Percentiles rank a stretch among this genome's conserved stretches.
Evolutionary conservation across 1,284 basidiomycete species (phyloP).

Genomic region (Microbotryomycetes sp.): DNA sequence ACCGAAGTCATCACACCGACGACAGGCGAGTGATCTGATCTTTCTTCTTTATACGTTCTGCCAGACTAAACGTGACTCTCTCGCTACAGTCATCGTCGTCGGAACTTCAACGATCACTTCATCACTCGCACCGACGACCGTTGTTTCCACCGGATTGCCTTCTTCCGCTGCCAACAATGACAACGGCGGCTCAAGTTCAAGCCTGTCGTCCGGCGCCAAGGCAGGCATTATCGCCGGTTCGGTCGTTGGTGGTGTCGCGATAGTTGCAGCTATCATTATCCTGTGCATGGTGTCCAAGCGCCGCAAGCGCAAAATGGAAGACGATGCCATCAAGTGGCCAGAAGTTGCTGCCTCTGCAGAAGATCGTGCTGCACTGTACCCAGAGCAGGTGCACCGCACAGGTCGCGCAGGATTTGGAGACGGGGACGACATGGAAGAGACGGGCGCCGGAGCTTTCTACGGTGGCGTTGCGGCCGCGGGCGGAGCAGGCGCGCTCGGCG

Average conservation of each 20-base stretch:
- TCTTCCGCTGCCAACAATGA: background rate
- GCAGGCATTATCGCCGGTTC: constrained; percentile 26
- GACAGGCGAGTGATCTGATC: constrained; percentile 9
- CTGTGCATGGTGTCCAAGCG: constrained; percentile 15
- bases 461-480: constrained; percentile 1
- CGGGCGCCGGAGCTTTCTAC: background rate
- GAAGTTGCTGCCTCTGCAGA: constrained; percentile 24
- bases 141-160: background rate
- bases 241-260: constrained; percentile 19
- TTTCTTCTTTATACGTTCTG: background rate
- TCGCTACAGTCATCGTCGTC: constrained; percentile 23
- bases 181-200: background rate
- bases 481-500: constrained; percentile 23
- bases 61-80: background rate
- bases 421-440: constrained; percentile 33
- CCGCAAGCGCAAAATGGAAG: constrained; percentile 10
- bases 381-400: constrained; percentile 32
- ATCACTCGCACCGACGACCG: background rate
- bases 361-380: constrained; percentile 34
- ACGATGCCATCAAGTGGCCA: constrained; percentile 34
- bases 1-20: constrained; percentile 23
- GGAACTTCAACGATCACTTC: constrained; percentile 24
- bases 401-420: constrained; percentile 31
- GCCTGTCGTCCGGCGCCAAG: constrained; percentile 28
- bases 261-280: constrained; percentile 10